These are phyloP conservation scores for Warburgia ugandensis DNA, from an alignment of 164 flowering plant species.

Conservation along the genomic window DNA sequence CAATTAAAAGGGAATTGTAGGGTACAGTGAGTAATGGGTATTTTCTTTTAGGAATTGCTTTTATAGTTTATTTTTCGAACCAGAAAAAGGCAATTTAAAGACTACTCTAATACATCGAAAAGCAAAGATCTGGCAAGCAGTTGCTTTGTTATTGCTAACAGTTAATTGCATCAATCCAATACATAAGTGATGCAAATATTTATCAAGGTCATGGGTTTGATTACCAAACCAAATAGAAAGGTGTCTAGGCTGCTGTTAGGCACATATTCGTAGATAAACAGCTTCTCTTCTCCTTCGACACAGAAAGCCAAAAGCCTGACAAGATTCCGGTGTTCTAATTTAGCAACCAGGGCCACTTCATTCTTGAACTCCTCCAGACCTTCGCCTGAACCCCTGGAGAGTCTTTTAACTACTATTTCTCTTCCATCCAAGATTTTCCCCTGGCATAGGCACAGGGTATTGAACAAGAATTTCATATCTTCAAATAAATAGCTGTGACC, in stretches of 20 bases:
- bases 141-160: too few relatives aligned
- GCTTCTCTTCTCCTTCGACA: slow-evolving; percentile 26
- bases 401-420: slow-evolving; percentile 40
- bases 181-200: not conserved
- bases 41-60: too few relatives aligned
- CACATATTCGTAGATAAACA: slow-evolving; percentile 33
- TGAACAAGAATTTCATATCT: not conserved
- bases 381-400: slow-evolving; percentile 24
- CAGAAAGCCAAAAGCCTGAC: slow-evolving; percentile 35
- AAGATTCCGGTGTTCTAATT: slow-evolving; percentile 38
- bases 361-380: slow-evolving; percentile 31
- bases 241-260: slow-evolving; percentile 29
- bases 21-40: not conserved
- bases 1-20: not conserved
- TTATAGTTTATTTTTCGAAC: too few relatives aligned
- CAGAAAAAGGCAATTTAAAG: too few relatives aligned
- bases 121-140: not conserved
- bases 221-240: slow-evolving; percentile 22
- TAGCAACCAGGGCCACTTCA: slow-evolving; percentile 27
- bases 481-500: not conserved
- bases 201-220: not conserved
- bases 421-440: slow-evolving; percentile 21
- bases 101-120: not conserved
- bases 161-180: too few relatives aligned
- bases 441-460: slow-evolving; percentile 8